Evolutionary conservation across 345 rosid species (phyloP), one percentile per base, ranked within the genome.

Genomic region (Geranium brycei): DNA sequence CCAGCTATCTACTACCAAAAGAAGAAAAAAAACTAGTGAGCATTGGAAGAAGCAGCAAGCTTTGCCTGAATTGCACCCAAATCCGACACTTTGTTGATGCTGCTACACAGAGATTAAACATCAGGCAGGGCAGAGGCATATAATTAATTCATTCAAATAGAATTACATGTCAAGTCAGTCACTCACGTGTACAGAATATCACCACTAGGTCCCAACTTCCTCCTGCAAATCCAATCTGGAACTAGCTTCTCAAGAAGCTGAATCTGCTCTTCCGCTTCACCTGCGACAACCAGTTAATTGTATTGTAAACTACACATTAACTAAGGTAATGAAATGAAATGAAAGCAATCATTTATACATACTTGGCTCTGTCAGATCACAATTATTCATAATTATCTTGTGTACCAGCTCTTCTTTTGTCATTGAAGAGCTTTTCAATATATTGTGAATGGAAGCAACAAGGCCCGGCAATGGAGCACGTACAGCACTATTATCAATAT

Each of bases 341-440:
- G 41, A 4, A 35, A 35, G 7, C 41, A 35, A 35, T 23, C 28
- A 35, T 4, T 35, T 71, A 41, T 58, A 64, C 71, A 57, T 77
- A 82, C 86, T 67, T 75, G 72, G 78, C 38, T 78, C 81, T 17
- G 59, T 68, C 64, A 74, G 59, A 23, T 80, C 81, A 19, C 66
- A 55, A 64, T 72, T 69, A 66, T 76, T 78, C 58, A 78, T 68
- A 17, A 78, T 73, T 64, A 83, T 72, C 77, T 79, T 80, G 67
- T 78, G 73, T 68, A 80, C 72, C 16, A 83, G 83, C 75, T 83
- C 87, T 68, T 80, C 83, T 71, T 69, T 77, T 67, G 87, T 80
- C 66, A 83, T 73, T 35, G 81, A 57, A 63, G 75, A 67, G 66
- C 59, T 64, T 69, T 72, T 69, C 63, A 78, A 83, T 40, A 80